Conservation (phyloP, 495 filamentous ascomycete species). For the Evernia prunastri region DNA sequence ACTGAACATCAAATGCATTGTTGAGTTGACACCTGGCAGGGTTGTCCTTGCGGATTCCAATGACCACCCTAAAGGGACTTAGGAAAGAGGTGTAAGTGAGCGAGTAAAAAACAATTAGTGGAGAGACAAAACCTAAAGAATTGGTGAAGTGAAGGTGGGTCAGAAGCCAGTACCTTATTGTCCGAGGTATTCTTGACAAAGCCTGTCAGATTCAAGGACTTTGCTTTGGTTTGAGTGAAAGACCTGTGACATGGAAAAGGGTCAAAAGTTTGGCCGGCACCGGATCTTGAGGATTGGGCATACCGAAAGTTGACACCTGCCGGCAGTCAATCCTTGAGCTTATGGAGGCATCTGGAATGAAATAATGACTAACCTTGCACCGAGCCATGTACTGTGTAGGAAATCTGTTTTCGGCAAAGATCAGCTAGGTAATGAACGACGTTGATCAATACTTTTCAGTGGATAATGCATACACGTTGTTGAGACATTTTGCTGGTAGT, state of each 20-base stretch:
- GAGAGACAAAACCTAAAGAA: background rate
- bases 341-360: background rate
- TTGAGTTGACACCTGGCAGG: background rate
- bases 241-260: constrained; percentile 41
- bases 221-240: constrained; percentile 65
- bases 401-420: constrained; percentile 32
- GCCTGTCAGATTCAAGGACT: constrained; percentile 60
- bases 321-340: background rate
- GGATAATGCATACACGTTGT: constrained; percentile 11
- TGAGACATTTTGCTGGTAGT: constrained; percentile 17
- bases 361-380: constrained; percentile 41
- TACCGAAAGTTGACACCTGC: constrained; percentile 71
- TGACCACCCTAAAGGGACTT: background rate
- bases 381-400: constrained; percentile 46
- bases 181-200: constrained; percentile 72
- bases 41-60: background rate
- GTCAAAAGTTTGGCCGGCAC: constrained; percentile 12
- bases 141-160: too few relatives aligned
- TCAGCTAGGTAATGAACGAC: background rate
- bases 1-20: constrained; percentile 1
- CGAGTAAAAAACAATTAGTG: background rate
- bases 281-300: background rate
- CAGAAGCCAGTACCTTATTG: constrained; percentile 49
- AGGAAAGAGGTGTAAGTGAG: background rate
- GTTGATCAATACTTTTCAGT: background rate